Base-by-base conservation (phyloP, 2,329 filamentous ascomycete genomes). In the Colletotrichum musicola region DNA sequence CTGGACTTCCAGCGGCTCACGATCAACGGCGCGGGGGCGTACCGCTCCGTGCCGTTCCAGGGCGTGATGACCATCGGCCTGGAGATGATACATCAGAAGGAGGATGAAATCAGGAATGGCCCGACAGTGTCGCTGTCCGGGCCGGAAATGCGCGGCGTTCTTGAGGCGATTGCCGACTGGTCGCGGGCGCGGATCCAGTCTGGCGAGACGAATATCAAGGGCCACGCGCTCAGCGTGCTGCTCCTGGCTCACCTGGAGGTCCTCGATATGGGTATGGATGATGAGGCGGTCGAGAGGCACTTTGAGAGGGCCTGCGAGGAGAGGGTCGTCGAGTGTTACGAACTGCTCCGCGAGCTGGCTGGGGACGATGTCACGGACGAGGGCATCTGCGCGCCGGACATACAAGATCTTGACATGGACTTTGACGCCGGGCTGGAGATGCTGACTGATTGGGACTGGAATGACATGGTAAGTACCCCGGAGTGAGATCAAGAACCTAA, bases 41-140 rank as follows among this genome's bases (percentile, higher is more conserved):
- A 83, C 62, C 81, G 82, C 5, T 80, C 81, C 4, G 74, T 83
- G 0, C 77, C 80, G 0, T 74, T 78, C 2, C 79, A 84, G 62
- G 77, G 77, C 0, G 74, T 81, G 1, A 78, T 84, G 57, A 80
- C 81, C 1, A 75, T 88, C 7, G 79, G 78, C 25, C 73, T 84
- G 5, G 85, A 88, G 69, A 77, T 86, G 4, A 73, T 85, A 46
- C 78, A 81, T 71, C 80, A 83, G 69, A 78, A 81, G 5, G 78
- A 82, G 50, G 84, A 84, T 54, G 80, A 83, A 62, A 74, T 72
- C 27, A 77, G 73, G 30, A 73, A 77, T 9, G 77, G 74, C 6
- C 76, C 73, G 25, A 65, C 76, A 4, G 69, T 76, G 4, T 74
- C 79, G 1, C 75, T 78, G 3, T 75, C 73, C 14, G 73, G 72